Percentiles rank a stretch among this genome's conserved stretches.
Evolutionary conservation across 495 filamentous ascomycete genomes (phyloP).

Genomic region (Neurospora terricola): DNA sequence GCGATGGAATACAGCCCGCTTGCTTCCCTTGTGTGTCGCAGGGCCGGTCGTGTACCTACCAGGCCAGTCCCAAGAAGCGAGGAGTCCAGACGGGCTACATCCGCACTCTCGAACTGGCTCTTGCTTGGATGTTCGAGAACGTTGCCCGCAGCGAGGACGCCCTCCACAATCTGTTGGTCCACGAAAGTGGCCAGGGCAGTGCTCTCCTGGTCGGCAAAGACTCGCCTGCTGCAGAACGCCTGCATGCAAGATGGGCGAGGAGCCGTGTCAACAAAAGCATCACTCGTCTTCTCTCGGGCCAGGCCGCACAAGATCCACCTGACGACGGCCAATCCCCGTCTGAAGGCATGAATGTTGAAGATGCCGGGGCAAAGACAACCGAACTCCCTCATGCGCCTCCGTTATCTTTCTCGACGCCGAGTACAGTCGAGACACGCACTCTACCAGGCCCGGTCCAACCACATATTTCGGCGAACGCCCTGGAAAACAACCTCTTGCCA

Average conservation of each 20-base stretch:
- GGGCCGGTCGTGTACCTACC: slow-evolving; percentile 54
- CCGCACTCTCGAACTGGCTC: slow-evolving; percentile 44
- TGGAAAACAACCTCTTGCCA: background rate
- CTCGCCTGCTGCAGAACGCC: slow-evolving; percentile 37
- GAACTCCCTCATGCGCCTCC: slow-evolving; percentile 3
- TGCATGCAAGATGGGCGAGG: slow-evolving; percentile 50
- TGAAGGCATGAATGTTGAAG: slow-evolving; percentile 27
- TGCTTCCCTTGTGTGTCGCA: slow-evolving; percentile 55
- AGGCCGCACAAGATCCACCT: slow-evolving; percentile 17
- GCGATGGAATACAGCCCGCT: slow-evolving; percentile 51
- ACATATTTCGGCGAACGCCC: background rate
- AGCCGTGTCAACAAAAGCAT: slow-evolving; percentile 44
- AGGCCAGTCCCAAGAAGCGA: slow-evolving; percentile 60
- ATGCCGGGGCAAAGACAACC: slow-evolving; percentile 9
- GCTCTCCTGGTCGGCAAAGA: slow-evolving; percentile 35
- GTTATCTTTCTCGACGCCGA: slow-evolving; percentile 19
- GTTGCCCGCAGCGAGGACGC: slow-evolving; percentile 20
- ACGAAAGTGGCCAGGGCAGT: slow-evolving; percentile 13
- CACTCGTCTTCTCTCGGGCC: slow-evolving; percentile 43
- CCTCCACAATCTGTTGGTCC: slow-evolving; percentile 20
- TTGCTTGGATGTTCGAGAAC: slow-evolving; percentile 28
- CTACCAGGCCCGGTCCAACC: background rate
- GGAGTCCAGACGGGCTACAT: slow-evolving; percentile 59
- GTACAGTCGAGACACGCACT: slow-evolving; percentile 22
- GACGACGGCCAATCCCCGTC: slow-evolving; percentile 23